These are phyloP conservation scores for Ustilaginoidea virens DNA, from an alignment of 2,329 filamentous ascomycete species.

Conservation along the genomic window DNA sequence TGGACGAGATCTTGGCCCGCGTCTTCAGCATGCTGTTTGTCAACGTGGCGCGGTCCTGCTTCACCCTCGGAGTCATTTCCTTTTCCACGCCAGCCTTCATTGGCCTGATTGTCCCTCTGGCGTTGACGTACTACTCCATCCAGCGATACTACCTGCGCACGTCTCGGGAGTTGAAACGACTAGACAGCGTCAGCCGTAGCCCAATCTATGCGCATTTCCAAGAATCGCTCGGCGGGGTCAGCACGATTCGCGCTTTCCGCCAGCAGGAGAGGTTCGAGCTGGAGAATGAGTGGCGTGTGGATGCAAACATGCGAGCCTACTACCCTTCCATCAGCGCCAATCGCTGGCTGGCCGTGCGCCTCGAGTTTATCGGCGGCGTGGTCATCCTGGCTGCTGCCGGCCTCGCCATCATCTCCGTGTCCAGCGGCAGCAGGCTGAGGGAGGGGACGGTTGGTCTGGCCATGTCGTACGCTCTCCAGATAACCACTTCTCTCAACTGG, in stretches of 20 bases:
- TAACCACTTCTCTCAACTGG: constrained; percentile 96
- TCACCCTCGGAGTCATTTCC: constrained; percentile 79
- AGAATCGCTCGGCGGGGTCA: constrained; percentile 84
- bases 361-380: constrained; percentile 89
- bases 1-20: constrained; percentile 86
- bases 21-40: constrained; percentile 95
- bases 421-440: constrained; percentile 45
- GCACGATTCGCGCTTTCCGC: constrained; percentile 87
- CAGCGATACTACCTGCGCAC: constrained; percentile 95
- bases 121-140: constrained; percentile 74
- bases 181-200: constrained; percentile 89
- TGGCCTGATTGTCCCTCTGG: constrained; percentile 65
- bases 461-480: constrained; percentile 95
- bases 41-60: constrained; percentile 58
- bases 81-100: constrained; percentile 68
- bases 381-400: constrained; percentile 82
- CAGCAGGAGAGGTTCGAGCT: constrained; percentile 76
- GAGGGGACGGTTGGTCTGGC: constrained; percentile 75
- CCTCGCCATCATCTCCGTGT: constrained; percentile 68
- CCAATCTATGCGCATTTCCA: constrained; percentile 98
- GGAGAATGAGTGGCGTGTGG: constrained; percentile 96
- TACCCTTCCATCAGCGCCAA: constrained; percentile 92
- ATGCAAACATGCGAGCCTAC: constrained; percentile 86
- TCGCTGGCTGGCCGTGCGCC: constrained; percentile 83
- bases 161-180: constrained; percentile 86